Conservation (phyloP, 768 basidiomycete species). For the Lactarius hatsudake region DNA sequence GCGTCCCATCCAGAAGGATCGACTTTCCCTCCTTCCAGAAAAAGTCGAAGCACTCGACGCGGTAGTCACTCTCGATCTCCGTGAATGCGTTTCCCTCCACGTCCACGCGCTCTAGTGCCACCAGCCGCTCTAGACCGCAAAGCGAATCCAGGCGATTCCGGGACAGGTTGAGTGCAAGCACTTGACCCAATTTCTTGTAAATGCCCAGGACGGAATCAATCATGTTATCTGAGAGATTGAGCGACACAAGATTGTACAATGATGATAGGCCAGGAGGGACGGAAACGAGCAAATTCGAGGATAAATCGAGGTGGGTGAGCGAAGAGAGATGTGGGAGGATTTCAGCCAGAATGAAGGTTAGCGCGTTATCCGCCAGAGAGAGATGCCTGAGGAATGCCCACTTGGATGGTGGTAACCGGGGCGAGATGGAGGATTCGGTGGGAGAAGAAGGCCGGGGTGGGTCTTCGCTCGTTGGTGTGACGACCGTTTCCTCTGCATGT, state of each 20-base stretch:
- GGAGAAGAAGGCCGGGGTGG: too few relatives aligned
- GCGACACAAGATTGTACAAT: slow-evolving; percentile 79
- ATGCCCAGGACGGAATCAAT: slow-evolving; percentile 93
- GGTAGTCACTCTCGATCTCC: slow-evolving; percentile 56
- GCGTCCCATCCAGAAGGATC: slow-evolving; percentile 71
- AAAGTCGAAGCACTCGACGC: slow-evolving; percentile 75
- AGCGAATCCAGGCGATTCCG: slow-evolving; percentile 91
- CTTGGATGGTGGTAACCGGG: too few relatives aligned
- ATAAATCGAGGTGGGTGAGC: slow-evolving; percentile 82
- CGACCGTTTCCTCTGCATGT: too few relatives aligned
- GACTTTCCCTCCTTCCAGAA: slow-evolving; percentile 81
- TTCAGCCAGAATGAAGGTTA: too few relatives aligned
- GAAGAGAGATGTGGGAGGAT: slow-evolving; percentile 61
- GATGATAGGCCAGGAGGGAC: slow-evolving; percentile 73
- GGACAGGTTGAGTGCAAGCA: slow-evolving; percentile 78
- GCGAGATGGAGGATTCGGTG: too few relatives aligned
- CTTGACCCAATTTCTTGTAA: slow-evolving; percentile 73
- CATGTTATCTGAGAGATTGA: slow-evolving; percentile 97
- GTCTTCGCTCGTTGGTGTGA: too few relatives aligned
- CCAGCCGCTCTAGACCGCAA: slow-evolving; percentile 88
- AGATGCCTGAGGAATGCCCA: too few relatives aligned
- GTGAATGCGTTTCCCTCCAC: slow-evolving; percentile 81
- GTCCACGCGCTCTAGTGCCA: slow-evolving; percentile 81
- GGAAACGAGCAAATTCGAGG: slow-evolving; percentile 86
- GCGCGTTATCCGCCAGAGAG: too few relatives aligned